phyloP scores from a whole-genome alignment of 2,329 filamentous ascomycete genomes.

The Pseudogymnoascus sp. region DNA sequence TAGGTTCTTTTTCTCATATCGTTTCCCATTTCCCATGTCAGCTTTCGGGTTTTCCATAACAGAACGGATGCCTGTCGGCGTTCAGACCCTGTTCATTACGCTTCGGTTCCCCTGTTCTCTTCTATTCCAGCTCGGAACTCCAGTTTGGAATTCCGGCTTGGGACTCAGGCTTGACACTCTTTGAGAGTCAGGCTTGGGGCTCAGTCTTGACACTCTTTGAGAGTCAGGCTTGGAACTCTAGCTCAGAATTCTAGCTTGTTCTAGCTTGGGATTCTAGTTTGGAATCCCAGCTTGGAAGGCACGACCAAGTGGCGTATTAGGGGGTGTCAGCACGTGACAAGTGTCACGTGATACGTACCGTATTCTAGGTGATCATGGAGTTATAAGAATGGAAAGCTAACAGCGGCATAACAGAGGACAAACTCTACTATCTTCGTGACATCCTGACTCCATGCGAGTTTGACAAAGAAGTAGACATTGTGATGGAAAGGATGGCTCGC shows the following conservation, averaged over 20 bases:
- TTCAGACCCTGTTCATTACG: background rate
- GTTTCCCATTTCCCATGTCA: background rate
- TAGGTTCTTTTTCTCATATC: background rate
- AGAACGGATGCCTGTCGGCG: background rate
- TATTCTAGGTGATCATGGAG: background rate
- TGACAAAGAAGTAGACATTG: constrained; percentile 14
- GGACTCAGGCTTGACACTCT: background rate
- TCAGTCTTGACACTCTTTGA: no score
- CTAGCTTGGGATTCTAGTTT: background rate
- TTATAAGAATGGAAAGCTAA: background rate
- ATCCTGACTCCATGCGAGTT: constrained; percentile 14
- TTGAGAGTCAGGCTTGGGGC: background rate
- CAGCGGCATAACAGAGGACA: constrained; percentile 13
- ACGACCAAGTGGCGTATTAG: background rate
- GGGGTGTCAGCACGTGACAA: background rate
- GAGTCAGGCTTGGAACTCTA: background rate
- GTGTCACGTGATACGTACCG: background rate
- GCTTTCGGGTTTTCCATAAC: background rate
- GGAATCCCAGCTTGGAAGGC: background rate
- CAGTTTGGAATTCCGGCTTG: background rate
- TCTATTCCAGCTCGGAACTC: background rate
- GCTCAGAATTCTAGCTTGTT: background rate
- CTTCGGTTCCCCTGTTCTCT: background rate
- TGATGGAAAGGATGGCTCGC: constrained; percentile 2
- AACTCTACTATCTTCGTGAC: constrained; percentile 19